Conservation (phyloP, 805 yeast species). For the Candida methanosorbosa region DNA sequence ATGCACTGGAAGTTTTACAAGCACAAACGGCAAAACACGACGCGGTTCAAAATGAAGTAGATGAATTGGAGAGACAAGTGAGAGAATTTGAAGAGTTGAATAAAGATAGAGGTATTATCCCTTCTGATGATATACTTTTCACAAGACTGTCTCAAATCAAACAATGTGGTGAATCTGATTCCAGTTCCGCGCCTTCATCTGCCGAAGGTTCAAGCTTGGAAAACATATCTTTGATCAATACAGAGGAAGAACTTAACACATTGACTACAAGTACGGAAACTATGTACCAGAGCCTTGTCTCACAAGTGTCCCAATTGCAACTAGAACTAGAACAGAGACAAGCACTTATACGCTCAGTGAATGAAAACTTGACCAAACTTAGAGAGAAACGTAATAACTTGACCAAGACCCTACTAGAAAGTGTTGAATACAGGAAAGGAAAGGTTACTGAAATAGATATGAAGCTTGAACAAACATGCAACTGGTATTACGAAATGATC, state of each 20-base stretch:
- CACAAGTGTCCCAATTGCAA: neutral
- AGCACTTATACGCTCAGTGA: neutral
- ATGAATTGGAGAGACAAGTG: slow-evolving; percentile 3
- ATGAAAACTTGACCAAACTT: neutral
- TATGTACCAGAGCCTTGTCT: neutral
- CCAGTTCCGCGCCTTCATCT: neutral
- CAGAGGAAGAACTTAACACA: neutral
- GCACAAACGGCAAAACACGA: neutral
- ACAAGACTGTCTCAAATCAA: neutral
- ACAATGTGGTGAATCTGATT: too few relatives aligned
- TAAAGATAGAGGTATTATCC: slow-evolving; percentile 3
- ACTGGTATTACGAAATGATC: slow-evolving; percentile 16
- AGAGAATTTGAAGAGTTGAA: slow-evolving; percentile 12
- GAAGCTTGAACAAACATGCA: slow-evolving; percentile 13
- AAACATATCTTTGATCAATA: neutral
- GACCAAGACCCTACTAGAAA: neutral
- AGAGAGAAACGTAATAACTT: neutral
- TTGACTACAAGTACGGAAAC: neutral
- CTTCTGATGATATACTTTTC: neutral
- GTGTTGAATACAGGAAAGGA: neutral
- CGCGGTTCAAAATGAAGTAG: neutral
- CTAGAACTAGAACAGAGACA: neutral
- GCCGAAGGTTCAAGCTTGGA: neutral
- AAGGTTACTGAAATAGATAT: slow-evolving; percentile 8
- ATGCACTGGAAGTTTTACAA: neutral